These are phyloP conservation scores for Solanum microdontum DNA, from an alignment of 257 asterid species.

Conservation along the genomic window DNA sequence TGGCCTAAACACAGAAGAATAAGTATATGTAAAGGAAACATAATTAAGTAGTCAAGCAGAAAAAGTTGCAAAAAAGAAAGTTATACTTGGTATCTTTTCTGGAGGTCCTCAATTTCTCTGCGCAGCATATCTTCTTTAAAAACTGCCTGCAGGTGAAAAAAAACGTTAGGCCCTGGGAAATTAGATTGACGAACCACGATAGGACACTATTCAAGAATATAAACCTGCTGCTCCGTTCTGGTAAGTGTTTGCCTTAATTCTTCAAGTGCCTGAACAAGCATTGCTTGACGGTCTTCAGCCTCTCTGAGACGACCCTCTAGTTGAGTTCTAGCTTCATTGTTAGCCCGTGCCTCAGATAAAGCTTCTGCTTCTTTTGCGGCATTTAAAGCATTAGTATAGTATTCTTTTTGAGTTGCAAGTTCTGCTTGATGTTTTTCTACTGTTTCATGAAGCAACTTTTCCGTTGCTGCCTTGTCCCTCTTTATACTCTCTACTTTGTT, in stretches of 20 bases:
- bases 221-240: constrained; percentile 84
- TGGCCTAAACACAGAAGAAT: constrained; percentile 41
- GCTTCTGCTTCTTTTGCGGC: constrained; percentile 96
- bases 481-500: constrained; percentile 87
- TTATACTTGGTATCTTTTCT: constrained; percentile 78
- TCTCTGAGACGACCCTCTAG: constrained; percentile 49
- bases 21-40: background rate
- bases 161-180: background rate
- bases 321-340: constrained; percentile 91
- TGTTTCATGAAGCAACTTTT: constrained; percentile 85
- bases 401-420: constrained; percentile 75
- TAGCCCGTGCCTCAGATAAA: constrained; percentile 84
- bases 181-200: background rate
- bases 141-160: constrained; percentile 53
- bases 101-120: constrained; percentile 93
- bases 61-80: background rate
- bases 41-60: background rate
- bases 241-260: constrained; percentile 43
- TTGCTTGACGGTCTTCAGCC: constrained; percentile 40
- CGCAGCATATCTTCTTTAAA: constrained; percentile 92
- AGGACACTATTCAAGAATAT: background rate
- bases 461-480: constrained; percentile 86
- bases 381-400: constrained; percentile 70
- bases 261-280: constrained; percentile 47
- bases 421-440: constrained; percentile 92